Conservation (phyloP, 768 basidiomycete species). For the Russula vinacea region DNA sequence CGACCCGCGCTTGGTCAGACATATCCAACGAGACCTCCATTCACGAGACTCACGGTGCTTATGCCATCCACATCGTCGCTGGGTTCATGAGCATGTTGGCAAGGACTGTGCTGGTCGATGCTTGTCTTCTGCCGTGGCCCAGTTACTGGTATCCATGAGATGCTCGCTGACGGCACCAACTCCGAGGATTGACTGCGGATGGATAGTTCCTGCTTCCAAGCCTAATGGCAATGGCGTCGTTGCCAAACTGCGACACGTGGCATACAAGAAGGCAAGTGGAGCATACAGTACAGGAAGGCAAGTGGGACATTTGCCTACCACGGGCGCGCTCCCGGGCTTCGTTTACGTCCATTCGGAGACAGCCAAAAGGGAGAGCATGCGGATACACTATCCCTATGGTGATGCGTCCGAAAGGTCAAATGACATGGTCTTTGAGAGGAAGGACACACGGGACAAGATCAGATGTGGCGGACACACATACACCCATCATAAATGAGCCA, state of each 20-base stretch:
- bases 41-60: neutral
- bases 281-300: neutral
- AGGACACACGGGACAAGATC: neutral
- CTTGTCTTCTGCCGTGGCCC: neutral
- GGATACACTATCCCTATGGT: neutral
- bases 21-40: neutral
- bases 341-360: neutral
- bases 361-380: neutral
- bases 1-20: neutral
- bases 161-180: neutral
- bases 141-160: neutral
- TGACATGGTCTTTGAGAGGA: neutral
- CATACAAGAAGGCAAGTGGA: neutral
- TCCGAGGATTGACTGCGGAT: neutral
- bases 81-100: neutral
- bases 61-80: neutral
- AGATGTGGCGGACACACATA: neutral
- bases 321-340: neutral
- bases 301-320: neutral
- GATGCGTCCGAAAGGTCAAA: neutral
- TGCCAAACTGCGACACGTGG: neutral
- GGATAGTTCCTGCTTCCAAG: neutral
- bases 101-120: neutral
- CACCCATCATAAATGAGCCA: neutral
- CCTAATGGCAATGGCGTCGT: neutral